Conservation (phyloP, 1,139 yeast genomes). For the Lodderomyces elongisporus region DNA sequence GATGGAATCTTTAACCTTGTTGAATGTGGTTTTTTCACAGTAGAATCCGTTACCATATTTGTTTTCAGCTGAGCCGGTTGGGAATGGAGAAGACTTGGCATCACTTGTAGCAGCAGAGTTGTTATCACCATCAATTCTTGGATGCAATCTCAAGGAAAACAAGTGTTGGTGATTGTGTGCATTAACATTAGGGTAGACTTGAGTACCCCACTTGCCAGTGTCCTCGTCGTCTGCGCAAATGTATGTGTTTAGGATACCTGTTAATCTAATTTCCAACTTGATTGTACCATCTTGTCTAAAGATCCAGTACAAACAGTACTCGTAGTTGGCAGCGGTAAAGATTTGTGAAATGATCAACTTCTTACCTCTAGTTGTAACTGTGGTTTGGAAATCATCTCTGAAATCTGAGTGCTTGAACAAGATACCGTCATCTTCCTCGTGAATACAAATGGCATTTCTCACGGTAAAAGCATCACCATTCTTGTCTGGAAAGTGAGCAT, state of each 20-base stretch:
- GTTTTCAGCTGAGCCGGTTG: constrained; percentile 62
- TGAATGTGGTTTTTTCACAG: constrained; percentile 58
- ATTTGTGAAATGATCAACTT: constrained; percentile 71
- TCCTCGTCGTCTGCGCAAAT: constrained; percentile 59
- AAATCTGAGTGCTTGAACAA: constrained; percentile 78
- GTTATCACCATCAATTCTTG: constrained; percentile 74
- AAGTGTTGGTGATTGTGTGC: constrained; percentile 86
- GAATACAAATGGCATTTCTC: constrained; percentile 76
- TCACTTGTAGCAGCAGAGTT: constrained; percentile 71
- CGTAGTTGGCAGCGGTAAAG: constrained; percentile 83
- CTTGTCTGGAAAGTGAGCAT: constrained; percentile 65
- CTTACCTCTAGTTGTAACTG: constrained; percentile 70
- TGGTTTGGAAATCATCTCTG: constrained; percentile 73
- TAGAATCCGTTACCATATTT: constrained; percentile 71
- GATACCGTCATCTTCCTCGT: constrained; percentile 79
- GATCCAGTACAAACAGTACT: constrained; percentile 78
- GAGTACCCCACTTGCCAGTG: constrained; percentile 72
- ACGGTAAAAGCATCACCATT: constrained; percentile 65
- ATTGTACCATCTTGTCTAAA: constrained; percentile 82
- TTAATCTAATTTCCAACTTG: constrained; percentile 69
- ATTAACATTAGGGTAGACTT: constrained; percentile 73
- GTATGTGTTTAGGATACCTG: constrained; percentile 76
- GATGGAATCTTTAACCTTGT: constrained; percentile 63
- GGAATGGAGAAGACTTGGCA: constrained; percentile 54
- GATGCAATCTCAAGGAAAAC: constrained; percentile 74